Evolutionary conservation across 148 eudicot species (phyloP), one percentile per base, ranked within the genome.

Genomic region (Silene latifolia): DNA sequence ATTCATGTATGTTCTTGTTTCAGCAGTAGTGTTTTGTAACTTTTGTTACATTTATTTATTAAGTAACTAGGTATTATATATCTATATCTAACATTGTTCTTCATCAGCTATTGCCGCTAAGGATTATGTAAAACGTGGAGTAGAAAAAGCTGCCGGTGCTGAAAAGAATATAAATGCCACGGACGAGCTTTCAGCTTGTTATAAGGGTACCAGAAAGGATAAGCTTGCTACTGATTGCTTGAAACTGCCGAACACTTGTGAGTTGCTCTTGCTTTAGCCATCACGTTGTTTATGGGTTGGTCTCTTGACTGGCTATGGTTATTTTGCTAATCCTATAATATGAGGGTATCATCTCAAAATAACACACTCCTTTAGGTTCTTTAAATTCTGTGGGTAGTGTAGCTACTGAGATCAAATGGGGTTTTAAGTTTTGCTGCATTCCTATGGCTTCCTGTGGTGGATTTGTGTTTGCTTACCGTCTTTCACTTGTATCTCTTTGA

Each of bases 1-100:
- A 76, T 42, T 65, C 73, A 80, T 88, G 90, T 89, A 81, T 71
- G 82, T 62, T 24, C n/a, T 70, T 56, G 18, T 79, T 65, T 61
- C 58, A 29, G 59, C 75, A 64, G 32, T 21, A 48, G 53, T 63
- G 71, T 17, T 62, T 62, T 57, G 47, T 70, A 67, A 66, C 67
- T 27, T 27, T 3, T 27, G 29, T 3, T 27, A 27, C 29, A 27
- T 27, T 27, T 27, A 47, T 64, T 10, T 4, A 48, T 11, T 48
- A 51, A 6, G 9, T 46, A 19, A 47, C 35, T 56, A 29, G 11
- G 14, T 27, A 56, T 13, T 21, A 8, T 57, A 63, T 32, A 48
- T 47, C 56, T 21, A 20, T 44, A 32, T 63, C 27, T 67, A 53
- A 67, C 32, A 12, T 11, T 17, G 57, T 72, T n/a, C 39, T n/a